A percentile compares a stretch with the other conserved stretches of the same genome.
phyloP scores from a whole-genome alignment of 1,284 basidiomycete genomes.

The Chondrostereum purpureum region DNA sequence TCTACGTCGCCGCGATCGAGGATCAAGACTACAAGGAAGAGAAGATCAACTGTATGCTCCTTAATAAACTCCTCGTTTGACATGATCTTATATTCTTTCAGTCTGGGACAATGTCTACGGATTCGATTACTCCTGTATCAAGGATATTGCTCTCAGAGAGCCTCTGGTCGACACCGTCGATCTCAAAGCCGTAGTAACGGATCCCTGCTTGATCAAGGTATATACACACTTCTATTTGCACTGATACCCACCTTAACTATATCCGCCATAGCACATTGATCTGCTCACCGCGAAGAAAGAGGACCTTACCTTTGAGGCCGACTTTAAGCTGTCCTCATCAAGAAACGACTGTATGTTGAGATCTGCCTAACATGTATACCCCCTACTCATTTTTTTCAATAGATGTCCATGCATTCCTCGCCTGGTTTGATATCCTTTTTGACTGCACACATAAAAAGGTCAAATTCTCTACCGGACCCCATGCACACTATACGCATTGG shows the following conservation, averaged over 20 bases:
- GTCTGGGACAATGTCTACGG: constrained; percentile 99
- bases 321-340: constrained; percentile 80
- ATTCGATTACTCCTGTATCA: constrained; percentile 99
- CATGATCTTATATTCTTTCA: constrained; percentile 24
- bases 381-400: constrained; percentile 9
- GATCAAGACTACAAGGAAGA: constrained; percentile 99
- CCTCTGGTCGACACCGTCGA: constrained; percentile 98
- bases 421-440: constrained; percentile 98
- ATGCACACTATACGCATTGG: constrained; percentile 96
- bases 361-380: constrained; percentile 7
- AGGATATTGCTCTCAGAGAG: constrained; percentile 95
- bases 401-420: constrained; percentile 99
- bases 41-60: constrained; percentile 90
- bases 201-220: constrained; percentile 84
- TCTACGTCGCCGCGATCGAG: constrained; percentile 96
- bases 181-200: constrained; percentile 85
- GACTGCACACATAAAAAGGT: constrained; percentile 96
- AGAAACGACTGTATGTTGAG: constrained; percentile 82
- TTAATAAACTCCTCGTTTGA: constrained; percentile 3
- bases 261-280: constrained; percentile 68
- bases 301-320: constrained; percentile 81
- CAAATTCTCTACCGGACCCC: constrained; percentile 91
- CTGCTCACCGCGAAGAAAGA: constrained; percentile 92
- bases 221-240: background rate
- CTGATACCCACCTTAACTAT: background rate